These are phyloP conservation scores for Rhodosorus marinus DNA, from an alignment of 23 red algal species.

Conservation along the genomic window DNA sequence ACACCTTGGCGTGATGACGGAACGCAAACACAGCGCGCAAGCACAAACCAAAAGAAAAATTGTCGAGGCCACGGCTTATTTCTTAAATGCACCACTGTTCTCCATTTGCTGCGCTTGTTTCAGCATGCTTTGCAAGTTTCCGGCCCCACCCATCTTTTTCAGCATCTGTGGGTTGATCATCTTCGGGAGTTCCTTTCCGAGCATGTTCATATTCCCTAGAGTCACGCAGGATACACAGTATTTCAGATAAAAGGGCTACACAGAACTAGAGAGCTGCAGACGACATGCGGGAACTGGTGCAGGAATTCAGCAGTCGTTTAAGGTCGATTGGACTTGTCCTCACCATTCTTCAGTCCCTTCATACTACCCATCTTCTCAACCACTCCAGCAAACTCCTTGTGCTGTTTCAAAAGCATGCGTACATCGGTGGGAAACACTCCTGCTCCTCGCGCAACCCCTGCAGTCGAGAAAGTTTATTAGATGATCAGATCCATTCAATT, in stretches of 20 bases:
- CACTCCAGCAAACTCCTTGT: slow-evolving; percentile 63
- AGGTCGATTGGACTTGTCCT: too few relatives aligned
- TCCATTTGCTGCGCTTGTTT: slow-evolving; percentile 19
- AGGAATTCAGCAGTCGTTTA: too few relatives aligned
- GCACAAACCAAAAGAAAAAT: too few relatives aligned
- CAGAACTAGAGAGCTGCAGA: background rate
- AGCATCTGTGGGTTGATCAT: slow-evolving; percentile 93
- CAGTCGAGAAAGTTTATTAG: slow-evolving; percentile 43
- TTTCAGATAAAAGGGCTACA: background rate
- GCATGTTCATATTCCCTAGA: slow-evolving; percentile 27
- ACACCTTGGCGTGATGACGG: too few relatives aligned
- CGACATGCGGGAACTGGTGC: too few relatives aligned
- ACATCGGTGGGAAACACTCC: slow-evolving; percentile 61
- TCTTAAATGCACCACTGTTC: too few relatives aligned
- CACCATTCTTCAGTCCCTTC: slow-evolving; percentile 42
- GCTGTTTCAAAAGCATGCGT: slow-evolving; percentile 69
- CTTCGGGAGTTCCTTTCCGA: slow-evolving; percentile 53
- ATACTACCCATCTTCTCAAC: slow-evolving; percentile 74
- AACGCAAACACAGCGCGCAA: too few relatives aligned
- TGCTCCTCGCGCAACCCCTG: slow-evolving; percentile 60
- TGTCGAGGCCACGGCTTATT: too few relatives aligned
- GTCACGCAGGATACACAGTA: too few relatives aligned
- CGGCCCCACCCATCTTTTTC: slow-evolving; percentile 59
- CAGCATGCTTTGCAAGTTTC: slow-evolving; percentile 80
- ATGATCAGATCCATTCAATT: too few relatives aligned